phyloP scores from a whole-genome alignment of 1,139 yeast genomes.

The Blastobotrys serpentis region DNA sequence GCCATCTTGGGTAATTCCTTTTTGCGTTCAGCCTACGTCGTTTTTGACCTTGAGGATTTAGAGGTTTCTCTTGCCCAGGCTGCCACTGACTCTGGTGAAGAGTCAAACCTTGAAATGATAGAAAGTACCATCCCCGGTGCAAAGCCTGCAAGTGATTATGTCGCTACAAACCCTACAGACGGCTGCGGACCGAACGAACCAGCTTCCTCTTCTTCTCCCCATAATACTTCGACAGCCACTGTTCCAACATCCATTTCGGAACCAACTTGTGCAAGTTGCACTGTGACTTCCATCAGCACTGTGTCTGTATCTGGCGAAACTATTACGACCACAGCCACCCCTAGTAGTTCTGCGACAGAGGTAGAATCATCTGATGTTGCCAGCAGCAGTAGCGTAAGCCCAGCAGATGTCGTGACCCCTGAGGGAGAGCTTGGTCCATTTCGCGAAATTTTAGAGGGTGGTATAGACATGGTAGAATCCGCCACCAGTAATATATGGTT shows the following conservation, averaged over 20 bases:
- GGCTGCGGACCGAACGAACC: background rate
- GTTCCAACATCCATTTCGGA: background rate
- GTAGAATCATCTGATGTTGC: background rate
- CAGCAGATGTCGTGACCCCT: background rate
- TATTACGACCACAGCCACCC: no score
- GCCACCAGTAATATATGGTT: background rate
- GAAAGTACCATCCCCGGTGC: slow-evolving; percentile 23
- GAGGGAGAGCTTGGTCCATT: background rate
- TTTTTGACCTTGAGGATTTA: slow-evolving; percentile 66
- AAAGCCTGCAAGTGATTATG: slow-evolving; percentile 18
- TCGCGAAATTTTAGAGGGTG: background rate
- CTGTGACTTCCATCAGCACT: no score
- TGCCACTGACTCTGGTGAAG: slow-evolving; percentile 22
- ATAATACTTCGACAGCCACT: background rate
- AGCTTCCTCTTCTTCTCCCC: background rate
- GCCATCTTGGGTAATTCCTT: slow-evolving; percentile 67
- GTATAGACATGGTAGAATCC: background rate
- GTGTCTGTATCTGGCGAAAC: no score
- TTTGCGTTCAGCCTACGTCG: slow-evolving; percentile 70
- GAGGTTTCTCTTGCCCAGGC: slow-evolving; percentile 70
- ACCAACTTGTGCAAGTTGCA: no score
- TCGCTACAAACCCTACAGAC: background rate
- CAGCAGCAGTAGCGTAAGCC: no score
- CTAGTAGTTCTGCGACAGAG: no score
- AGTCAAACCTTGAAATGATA: slow-evolving; percentile 27